Evolutionary conservation across 805 yeast species (phyloP).

Genomic region (Yamadazyma paraphyllophila): DNA sequence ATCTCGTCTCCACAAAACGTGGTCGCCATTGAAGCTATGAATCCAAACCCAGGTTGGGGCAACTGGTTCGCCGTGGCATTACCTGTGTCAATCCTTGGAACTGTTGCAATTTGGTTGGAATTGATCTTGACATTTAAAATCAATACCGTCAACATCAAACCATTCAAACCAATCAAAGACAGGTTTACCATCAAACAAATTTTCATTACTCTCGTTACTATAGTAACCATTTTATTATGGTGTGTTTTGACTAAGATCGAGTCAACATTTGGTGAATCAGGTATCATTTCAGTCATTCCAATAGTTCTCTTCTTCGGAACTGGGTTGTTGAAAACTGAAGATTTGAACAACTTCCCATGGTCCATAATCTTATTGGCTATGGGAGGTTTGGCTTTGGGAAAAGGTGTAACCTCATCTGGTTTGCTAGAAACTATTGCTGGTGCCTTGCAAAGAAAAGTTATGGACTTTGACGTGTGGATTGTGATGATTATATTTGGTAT

Average conservation of each 20-base stretch:
- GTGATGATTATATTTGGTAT: constrained; percentile 46
- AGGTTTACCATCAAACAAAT: constrained; percentile 44
- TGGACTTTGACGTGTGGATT: constrained; percentile 42
- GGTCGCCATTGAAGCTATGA: constrained; percentile 85
- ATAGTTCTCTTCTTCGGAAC: constrained; percentile 49
- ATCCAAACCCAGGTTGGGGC: constrained; percentile 81
- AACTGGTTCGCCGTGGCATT: constrained; percentile 89
- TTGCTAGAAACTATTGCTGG: constrained; percentile 45
- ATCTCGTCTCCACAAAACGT: constrained; percentile 97
- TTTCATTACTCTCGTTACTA: constrained; percentile 40
- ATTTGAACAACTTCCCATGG: constrained; percentile 54
- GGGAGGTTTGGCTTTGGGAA: constrained; percentile 57
- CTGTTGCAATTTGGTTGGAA: constrained; percentile 70
- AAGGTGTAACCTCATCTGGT: constrained; percentile 50
- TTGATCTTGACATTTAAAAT: constrained; percentile 63
- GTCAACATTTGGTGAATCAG: constrained; percentile 46
- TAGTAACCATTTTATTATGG: constrained; percentile 48
- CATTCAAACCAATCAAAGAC: constrained; percentile 46
- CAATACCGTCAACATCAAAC: constrained; percentile 46
- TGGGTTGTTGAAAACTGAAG: constrained; percentile 46
- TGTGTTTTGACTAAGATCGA: constrained; percentile 45
- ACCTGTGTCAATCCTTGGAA: constrained; percentile 68
- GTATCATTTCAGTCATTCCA: constrained; percentile 48
- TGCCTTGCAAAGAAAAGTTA: constrained; percentile 42
- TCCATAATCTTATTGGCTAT: constrained; percentile 52